Percentiles rank a stretch among this genome's conserved stretches.
Evolutionary conservation across 306 rosid species (phyloP).

Genomic region (Cicer arietinum): DNA sequence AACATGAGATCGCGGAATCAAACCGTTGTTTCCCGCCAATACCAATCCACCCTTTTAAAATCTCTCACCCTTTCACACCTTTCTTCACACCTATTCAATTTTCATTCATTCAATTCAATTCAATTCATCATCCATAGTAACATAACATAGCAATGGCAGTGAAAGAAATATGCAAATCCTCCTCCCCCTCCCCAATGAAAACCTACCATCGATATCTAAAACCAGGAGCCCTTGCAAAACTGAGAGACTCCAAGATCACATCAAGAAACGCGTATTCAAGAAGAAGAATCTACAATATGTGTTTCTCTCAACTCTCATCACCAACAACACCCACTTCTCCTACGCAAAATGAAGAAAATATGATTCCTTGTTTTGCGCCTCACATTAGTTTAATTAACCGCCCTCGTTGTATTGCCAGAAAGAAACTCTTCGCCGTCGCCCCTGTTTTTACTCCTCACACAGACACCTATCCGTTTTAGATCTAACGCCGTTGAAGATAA

Average conservation of each 20-base stretch:
- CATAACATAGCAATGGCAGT: too few species aligned
- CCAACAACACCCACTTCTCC: neutral
- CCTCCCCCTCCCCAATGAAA: neutral
- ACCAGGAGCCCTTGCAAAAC: constrained; percentile 14
- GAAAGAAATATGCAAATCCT: too few species aligned
- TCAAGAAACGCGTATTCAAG: too few species aligned
- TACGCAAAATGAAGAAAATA: neutral
- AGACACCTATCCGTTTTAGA: neutral
- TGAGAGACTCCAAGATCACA: neutral
- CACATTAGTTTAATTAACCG: neutral
- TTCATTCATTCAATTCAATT: too few species aligned
- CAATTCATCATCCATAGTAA: too few species aligned
- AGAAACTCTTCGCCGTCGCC: constrained; percentile 46
- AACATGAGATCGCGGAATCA: too few species aligned
- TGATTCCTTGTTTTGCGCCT: constrained; percentile 39
- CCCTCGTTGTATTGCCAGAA: constrained; percentile 42
- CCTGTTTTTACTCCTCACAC: constrained; percentile 32
- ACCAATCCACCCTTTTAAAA: too few species aligned
- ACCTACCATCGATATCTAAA: neutral
- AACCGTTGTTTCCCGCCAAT: too few species aligned
- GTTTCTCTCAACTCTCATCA: neutral
- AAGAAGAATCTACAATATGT: too few species aligned
- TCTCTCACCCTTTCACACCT: too few species aligned
- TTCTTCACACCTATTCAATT: too few species aligned
- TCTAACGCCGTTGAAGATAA: neutral